Percentiles rank a stretch among this genome's conserved stretches.
Evolutionary conservation across 2,329 filamentous ascomycete species (phyloP).

Genomic region (Canariomyces notabilis): DNA sequence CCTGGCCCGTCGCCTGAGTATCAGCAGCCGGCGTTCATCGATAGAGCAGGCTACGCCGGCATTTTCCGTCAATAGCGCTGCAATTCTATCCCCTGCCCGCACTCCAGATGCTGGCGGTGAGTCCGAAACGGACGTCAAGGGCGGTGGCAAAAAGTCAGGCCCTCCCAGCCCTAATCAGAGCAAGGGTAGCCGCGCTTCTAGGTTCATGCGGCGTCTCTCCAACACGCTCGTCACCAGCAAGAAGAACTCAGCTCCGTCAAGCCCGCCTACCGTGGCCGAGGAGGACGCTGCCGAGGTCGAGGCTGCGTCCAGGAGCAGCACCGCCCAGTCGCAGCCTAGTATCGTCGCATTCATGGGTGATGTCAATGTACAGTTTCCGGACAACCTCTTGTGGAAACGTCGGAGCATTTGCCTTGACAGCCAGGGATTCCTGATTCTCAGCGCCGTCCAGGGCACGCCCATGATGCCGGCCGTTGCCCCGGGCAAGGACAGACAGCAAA

Average conservation of each 20-base stretch:
- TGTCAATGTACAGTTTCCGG: conserved; percentile 95
- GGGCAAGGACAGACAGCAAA: conserved; percentile 48
- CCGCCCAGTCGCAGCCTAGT: conserved; percentile 28
- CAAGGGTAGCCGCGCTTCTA: conserved; percentile 47
- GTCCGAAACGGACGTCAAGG: conserved; percentile 48
- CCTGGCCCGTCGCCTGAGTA: conserved; percentile 59
- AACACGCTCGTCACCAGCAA: conserved; percentile 45
- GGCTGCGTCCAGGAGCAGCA: conserved; percentile 21
- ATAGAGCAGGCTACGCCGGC: conserved; percentile 42
- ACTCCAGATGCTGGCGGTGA: conserved; percentile 39
- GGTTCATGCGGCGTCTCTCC: conserved; percentile 56
- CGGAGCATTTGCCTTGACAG: conserved; percentile 82
- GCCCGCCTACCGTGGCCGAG: conserved; percentile 48
- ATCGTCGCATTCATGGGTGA: conserved; percentile 72
- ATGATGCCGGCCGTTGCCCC: conserved; percentile 33
- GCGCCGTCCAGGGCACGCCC: conserved; percentile 54
- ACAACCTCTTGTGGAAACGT: conserved; percentile 94
- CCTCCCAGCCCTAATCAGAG: conserved; percentile 34
- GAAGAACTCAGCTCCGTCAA: conserved; percentile 42
- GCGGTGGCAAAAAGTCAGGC: conserved; percentile 20
- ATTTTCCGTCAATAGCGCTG: conserved; percentile 20
- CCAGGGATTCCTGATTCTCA: conserved; percentile 77
- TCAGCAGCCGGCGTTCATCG: conserved; percentile 55
- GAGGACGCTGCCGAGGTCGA: conserved; percentile 39
- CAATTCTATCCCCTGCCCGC: conserved; percentile 37